Base-by-base conservation (phyloP, 306 rosid species). In the Canavalia ensiformis region DNA sequence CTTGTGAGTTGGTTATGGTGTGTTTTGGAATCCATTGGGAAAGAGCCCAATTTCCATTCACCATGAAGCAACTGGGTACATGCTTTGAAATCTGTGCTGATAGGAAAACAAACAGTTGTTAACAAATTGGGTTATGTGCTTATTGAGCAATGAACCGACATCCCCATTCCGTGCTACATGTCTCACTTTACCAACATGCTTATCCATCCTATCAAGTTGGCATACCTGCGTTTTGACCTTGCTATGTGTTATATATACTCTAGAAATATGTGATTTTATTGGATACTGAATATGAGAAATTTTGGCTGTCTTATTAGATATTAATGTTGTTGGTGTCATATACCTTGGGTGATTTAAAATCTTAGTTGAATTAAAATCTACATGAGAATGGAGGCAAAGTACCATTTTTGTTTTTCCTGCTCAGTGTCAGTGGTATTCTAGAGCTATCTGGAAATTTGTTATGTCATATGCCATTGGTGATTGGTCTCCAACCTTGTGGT, bases 401-500 rank as follows among this genome's bases (percentile, higher is more conserved):
- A 11, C 50, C 9, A 45, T 7, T 8, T 45, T 45, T 45, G 7
- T 45, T 8, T 11, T 45, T 45, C 25, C 25, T 18, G 25, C 25
- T 18, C 25, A 18, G 25, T 18, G 25, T 18, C 25, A 18, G 25
- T 18, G 25, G 25, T 18, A 18, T 18, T 18, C 25, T 51, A 51
- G 82, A 57, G 29, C 35, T 66, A 30, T 47, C 18, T 58, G 47
- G 41, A 56, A 82, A 31, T 42, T 42, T 52, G 30, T 63, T 44
- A 33, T 49, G 25, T 18, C 25, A 18, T 8, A 35, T 51, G 9
- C 39, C 46, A 39, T 44, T 50, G 11, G 42, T 76, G 74, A 29
- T 69, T 60, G 72, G 72, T 84, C 62, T 49, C 46, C 46, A 66
- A 74, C 51, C 63, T 7, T 46, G 83, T 56, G 13, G 80, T 13